Evolutionary conservation across 768 basidiomycete genomes (phyloP).

Genomic region (Phlebiopsis flavidoalba): DNA sequence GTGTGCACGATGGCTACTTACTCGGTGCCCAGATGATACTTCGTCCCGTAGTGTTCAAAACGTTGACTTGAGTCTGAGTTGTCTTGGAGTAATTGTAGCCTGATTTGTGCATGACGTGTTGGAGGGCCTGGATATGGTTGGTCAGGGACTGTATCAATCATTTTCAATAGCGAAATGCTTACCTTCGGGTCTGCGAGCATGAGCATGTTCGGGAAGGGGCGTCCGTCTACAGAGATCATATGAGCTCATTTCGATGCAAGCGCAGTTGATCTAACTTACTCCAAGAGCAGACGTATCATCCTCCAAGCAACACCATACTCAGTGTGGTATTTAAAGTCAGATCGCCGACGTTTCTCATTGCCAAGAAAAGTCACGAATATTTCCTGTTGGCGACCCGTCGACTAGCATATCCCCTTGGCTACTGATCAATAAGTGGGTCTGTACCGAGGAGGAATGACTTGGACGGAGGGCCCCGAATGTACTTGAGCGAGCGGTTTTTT

Average conservation of each 20-base stretch:
- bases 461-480: background rate
- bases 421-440: background rate
- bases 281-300: constrained; percentile 14
- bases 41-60: constrained; percentile 1
- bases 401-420: background rate
- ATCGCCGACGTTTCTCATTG: constrained; percentile 27
- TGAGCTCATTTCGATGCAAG: background rate
- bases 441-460: background rate
- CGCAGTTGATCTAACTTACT: constrained; percentile 2
- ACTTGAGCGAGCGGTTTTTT: background rate
- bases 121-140: constrained; percentile 7
- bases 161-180: background rate
- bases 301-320: constrained; percentile 24
- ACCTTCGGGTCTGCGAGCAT: constrained; percentile 5
- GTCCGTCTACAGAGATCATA: background rate
- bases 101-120: constrained; percentile 11
- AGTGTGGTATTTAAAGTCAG: constrained; percentile 22
- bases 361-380: constrained; percentile 16
- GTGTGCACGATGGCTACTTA: background rate
- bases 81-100: constrained; percentile 14
- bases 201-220: too few relatives aligned
- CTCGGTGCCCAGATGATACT: constrained; percentile 8
- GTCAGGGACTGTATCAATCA: too few relatives aligned
- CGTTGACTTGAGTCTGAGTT: background rate
- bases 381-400: constrained; percentile 17